phyloP scores from a whole-genome alignment of 306 rosid species.

The Dryas alaskensis region DNA sequence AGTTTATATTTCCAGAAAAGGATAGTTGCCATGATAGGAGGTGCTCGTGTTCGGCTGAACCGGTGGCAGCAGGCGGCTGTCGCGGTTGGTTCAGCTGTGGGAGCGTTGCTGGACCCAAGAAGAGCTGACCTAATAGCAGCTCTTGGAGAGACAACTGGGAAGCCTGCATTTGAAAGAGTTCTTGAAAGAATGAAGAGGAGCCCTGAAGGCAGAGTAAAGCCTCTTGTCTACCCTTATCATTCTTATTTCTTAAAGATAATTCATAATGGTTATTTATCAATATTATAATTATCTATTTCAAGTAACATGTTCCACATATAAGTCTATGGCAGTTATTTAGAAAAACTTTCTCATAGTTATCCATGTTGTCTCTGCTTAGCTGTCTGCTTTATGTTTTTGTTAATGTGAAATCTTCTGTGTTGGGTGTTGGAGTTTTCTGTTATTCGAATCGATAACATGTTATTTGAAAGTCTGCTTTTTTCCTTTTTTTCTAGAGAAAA shows the following conservation, averaged over 20 bases:
- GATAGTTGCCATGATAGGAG: conserved; percentile 47
- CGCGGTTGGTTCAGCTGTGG: conserved; percentile 81
- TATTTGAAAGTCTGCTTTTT: neutral
- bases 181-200: conserved; percentile 68
- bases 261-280: neutral
- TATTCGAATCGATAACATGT: neutral
- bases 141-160: conserved; percentile 94
- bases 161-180: conserved; percentile 82
- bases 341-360: neutral
- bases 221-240: neutral
- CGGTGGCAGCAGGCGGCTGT: neutral
- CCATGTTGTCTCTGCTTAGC: neutral
- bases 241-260: neutral
- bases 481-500: neutral
- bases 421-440: neutral
- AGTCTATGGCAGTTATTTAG: neutral
- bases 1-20: conserved; percentile 14
- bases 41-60: conserved; percentile 55
- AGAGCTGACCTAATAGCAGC: conserved; percentile 96
- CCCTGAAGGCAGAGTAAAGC: conserved; percentile 75
- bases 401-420: neutral
- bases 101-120: conserved; percentile 84
- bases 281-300: neutral
- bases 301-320: neutral
- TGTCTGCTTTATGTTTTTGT: neutral